Percentiles rank a stretch among this genome's conserved stretches.
Evolutionary conservation across 164 flowering plant genomes (phyloP).

Genomic region (Aristolochia fimbriata): DNA sequence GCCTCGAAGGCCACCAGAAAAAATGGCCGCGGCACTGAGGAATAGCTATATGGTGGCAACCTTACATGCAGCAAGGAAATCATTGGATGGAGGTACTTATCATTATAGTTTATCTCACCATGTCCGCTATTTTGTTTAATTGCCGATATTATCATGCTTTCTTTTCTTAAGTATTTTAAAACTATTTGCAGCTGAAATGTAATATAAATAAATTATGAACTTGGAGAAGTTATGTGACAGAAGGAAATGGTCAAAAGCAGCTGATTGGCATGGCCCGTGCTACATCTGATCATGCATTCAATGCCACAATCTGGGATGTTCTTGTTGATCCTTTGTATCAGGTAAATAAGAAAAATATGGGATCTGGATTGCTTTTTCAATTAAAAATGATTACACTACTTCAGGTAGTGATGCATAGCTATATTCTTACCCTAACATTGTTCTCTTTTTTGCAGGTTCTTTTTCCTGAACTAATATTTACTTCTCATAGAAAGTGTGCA

Average conservation of each 20-base stretch:
- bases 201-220: constrained; percentile 37
- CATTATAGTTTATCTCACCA: constrained; percentile 1
- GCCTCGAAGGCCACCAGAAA: constrained; percentile 88
- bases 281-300: constrained; percentile 96
- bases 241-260: constrained; percentile 51
- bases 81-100: constrained; percentile 56
- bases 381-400: neutral
- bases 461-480: too few species aligned
- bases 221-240: constrained; percentile 87
- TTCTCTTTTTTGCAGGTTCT: too few species aligned
- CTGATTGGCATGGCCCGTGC: constrained; percentile 98
- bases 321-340: constrained; percentile 89
- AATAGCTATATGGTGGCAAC: constrained; percentile 96
- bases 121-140: neutral
- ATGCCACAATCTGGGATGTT: constrained; percentile 99
- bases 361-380: neutral
- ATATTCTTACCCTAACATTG: too few species aligned
- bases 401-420: too few species aligned
- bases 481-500: too few species aligned
- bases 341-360: constrained; percentile 25
- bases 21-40: constrained; percentile 78
- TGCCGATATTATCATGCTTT: constrained; percentile 6
- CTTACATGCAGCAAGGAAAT: constrained; percentile 53
- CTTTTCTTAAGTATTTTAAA: constrained; percentile 4
- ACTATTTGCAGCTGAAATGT: constrained; percentile 19